Evolutionary conservation across 768 basidiomycete species (phyloP).

Genomic region (Calvatia gigantea): DNA sequence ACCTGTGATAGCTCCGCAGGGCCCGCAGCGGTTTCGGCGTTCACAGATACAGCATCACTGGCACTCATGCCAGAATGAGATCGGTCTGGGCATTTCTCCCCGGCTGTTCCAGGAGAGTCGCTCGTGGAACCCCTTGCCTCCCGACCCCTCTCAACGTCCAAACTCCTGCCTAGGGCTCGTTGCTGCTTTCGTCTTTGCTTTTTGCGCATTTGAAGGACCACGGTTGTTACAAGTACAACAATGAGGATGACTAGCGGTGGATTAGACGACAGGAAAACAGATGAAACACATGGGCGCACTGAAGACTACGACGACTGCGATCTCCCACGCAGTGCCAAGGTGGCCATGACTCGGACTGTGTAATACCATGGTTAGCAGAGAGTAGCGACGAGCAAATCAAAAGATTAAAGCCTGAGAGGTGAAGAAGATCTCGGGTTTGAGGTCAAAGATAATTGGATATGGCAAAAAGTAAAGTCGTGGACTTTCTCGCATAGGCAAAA

Average conservation of each 20-base stretch:
- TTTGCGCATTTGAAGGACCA: slow-evolving; percentile 25
- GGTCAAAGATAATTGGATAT: background rate
- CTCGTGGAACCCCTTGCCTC: background rate
- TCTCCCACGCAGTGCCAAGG: slow-evolving; percentile 34
- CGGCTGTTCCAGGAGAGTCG: background rate
- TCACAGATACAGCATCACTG: too few species aligned
- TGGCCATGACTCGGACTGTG: slow-evolving; percentile 28
- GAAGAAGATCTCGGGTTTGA: background rate
- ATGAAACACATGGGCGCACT: slow-evolving; percentile 21
- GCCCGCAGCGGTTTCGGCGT: too few species aligned
- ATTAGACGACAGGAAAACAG: background rate
- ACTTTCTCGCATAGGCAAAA: background rate
- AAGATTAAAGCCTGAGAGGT: background rate
- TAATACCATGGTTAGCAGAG: background rate
- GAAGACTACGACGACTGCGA: slow-evolving; percentile 30
- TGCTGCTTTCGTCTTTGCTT: slow-evolving; percentile 15
- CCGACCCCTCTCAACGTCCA: background rate
- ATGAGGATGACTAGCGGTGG: slow-evolving; percentile 21
- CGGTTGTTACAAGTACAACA: slow-evolving; percentile 21
- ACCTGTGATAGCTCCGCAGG: too few species aligned
- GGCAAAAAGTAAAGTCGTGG: too few species aligned
- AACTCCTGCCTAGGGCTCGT: background rate
- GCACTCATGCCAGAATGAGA: background rate
- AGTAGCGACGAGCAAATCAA: background rate
- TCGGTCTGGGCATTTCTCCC: background rate